Percentiles rank a stretch among this genome's conserved stretches.
Conservation (phyloP, 371 early-diverging fungal species). For the Enterospora canceri region DNA sequence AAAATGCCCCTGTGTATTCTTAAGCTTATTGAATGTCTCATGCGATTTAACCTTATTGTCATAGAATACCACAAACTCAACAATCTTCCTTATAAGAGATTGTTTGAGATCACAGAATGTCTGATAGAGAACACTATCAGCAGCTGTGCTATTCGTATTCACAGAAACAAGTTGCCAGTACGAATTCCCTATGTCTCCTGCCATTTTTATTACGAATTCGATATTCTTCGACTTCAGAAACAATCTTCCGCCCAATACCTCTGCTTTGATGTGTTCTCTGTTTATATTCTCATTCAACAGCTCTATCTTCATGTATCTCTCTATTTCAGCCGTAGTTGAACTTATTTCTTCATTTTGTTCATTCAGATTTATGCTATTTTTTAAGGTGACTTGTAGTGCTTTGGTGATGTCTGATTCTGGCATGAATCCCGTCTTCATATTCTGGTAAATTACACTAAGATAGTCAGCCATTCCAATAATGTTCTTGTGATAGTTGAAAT, state of each 20-base stretch:
- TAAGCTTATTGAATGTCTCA: background rate
- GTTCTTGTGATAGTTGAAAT: background rate
- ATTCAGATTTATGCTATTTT: background rate
- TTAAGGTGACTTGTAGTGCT: constrained; percentile 3
- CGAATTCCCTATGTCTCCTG: constrained; percentile 25
- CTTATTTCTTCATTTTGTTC: no score
- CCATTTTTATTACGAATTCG: constrained; percentile 20
- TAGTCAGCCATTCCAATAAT: constrained; percentile 15
- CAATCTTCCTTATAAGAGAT: background rate
- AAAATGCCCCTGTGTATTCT: background rate
- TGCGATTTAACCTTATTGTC: background rate
- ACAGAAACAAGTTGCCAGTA: constrained; percentile 27
- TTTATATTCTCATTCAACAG: constrained; percentile 14
- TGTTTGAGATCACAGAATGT: background rate
- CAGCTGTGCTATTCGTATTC: background rate
- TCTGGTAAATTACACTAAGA: constrained; percentile 2
- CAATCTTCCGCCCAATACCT: constrained; percentile 30
- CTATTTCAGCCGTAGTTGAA: background rate
- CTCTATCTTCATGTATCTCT: constrained; percentile 1
- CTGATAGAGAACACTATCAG: background rate
- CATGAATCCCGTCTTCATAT: constrained; percentile 16
- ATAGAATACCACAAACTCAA: constrained; percentile 11
- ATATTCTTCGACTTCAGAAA: constrained; percentile 11
- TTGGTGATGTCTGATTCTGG: background rate
- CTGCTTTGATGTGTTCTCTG: constrained; percentile 30